phyloP scores from a whole-genome alignment of 2,329 filamentous ascomycete genomes.

The Capronia americana region DNA sequence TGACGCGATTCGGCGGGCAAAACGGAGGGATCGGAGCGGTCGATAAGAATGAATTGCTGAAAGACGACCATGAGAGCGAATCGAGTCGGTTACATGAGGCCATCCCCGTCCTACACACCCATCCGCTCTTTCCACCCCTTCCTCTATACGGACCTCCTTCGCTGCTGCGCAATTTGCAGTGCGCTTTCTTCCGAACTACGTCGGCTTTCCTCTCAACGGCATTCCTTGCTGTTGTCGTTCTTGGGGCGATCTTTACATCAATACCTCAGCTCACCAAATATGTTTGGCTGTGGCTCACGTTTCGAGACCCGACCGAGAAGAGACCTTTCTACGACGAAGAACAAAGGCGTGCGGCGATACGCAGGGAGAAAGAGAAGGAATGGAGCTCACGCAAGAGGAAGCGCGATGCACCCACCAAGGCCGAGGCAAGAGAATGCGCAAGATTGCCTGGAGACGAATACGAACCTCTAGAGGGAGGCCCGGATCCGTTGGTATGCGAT shows the following conservation, averaged over 20 bases:
- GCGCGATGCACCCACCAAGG: conserved; percentile 35
- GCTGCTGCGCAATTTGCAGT: conserved; percentile 68
- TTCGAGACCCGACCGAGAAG: conserved; percentile 64
- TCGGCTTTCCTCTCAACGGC: conserved; percentile 78
- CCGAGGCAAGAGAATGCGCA: conserved; percentile 36
- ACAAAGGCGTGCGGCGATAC: conserved; percentile 60
- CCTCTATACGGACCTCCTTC: conserved; percentile 81
- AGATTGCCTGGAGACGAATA: conserved; percentile 60
- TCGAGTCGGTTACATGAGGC: conserved; percentile 43
- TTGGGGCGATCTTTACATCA: conserved; percentile 74
- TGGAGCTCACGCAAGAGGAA: conserved; percentile 63
- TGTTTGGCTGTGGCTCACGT: conserved; percentile 61
- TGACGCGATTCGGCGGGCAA: conserved; percentile 33
- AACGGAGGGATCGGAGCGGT: conserved; percentile 16
- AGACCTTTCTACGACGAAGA: conserved; percentile 80
- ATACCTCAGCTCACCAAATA: conserved; percentile 61
- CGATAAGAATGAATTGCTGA: conserved; percentile 19
- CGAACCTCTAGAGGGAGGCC: conserved; percentile 77
- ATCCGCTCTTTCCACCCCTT: conserved; percentile 82
- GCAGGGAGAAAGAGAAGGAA: conserved; percentile 64
- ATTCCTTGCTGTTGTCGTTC: conserved; percentile 77
- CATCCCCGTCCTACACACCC: conserved; percentile 70
- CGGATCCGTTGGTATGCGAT: conserved; percentile 78
- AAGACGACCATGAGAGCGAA: conserved; percentile 27
- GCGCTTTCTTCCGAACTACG: conserved; percentile 66